These are phyloP conservation scores for Fusarium paranaense DNA, from an alignment of 2,329 filamentous ascomycete species.

Conservation along the genomic window DNA sequence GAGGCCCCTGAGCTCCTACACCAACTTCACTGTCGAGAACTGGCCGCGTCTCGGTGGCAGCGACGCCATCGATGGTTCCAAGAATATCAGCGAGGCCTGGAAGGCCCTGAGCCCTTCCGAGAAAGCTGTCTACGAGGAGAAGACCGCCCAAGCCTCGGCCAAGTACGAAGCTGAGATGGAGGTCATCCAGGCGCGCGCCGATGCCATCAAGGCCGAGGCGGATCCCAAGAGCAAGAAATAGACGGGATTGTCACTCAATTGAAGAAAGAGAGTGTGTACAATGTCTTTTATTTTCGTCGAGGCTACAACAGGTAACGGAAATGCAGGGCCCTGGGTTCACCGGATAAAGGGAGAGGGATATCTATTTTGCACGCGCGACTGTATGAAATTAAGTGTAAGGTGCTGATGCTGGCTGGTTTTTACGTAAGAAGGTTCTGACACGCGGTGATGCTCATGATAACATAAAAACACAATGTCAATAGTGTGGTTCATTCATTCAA, in stretches of 20 bases:
- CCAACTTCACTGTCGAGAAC: constrained; percentile 53
- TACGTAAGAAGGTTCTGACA: not conserved
- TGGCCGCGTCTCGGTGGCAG: constrained; percentile 46
- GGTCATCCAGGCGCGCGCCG: constrained; percentile 47
- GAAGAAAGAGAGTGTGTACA: constrained; percentile 7
- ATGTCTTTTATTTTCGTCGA: not conserved
- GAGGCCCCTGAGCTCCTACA: constrained; percentile 48
- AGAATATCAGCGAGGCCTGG: constrained; percentile 54
- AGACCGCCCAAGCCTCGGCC: constrained; percentile 29
- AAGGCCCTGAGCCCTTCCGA: constrained; percentile 54
- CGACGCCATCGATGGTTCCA: constrained; percentile 32
- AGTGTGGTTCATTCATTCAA: not conserved
- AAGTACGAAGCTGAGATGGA: constrained; percentile 35
- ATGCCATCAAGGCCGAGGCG: constrained; percentile 43
- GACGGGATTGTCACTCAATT: constrained; percentile 9
- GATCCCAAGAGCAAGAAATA: constrained; percentile 29
- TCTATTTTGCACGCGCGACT: constrained; percentile 18
- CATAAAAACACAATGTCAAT: not conserved
- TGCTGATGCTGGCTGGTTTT: constrained; percentile 1
- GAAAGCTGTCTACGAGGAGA: constrained; percentile 55
- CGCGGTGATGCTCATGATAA: not conserved
- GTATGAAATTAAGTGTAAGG: constrained; percentile 20
- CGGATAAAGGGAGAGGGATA: constrained; percentile 1
- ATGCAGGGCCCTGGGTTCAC: constrained; percentile 5
- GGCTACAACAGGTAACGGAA: constrained; percentile 2